These are phyloP conservation scores for Tanacetum coccineum DNA, from an alignment of 129 eudicot species.

Conservation along the genomic window DNA sequence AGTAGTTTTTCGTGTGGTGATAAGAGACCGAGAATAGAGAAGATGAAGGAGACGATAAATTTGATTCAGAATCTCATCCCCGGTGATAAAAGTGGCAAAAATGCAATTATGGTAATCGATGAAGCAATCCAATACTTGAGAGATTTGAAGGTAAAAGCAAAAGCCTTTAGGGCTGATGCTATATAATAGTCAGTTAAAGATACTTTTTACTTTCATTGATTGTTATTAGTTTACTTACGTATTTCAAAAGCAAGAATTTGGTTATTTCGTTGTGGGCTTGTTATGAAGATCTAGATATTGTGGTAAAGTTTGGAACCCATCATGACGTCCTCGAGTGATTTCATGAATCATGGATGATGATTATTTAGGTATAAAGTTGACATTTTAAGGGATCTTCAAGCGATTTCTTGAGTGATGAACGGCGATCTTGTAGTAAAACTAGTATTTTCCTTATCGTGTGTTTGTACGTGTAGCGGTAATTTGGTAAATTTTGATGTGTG, in stretches of 20 bases:
- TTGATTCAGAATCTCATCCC: slow-evolving; percentile 67
- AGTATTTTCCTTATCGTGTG: neutral
- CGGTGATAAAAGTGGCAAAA: slow-evolving; percentile 52
- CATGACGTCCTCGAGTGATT: slow-evolving; percentile 17
- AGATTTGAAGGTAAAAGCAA: slow-evolving; percentile 61
- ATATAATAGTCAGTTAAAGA: slow-evolving; percentile 22
- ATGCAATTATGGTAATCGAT: slow-evolving; percentile 60
- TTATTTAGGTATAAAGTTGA: too few relatives aligned
- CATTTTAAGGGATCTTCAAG: slow-evolving; percentile 15
- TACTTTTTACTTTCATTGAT: slow-evolving; percentile 12
- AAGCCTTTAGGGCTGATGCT: slow-evolving; percentile 55
- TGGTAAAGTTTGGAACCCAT: slow-evolving; percentile 12
- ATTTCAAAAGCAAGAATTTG: slow-evolving; percentile 1
- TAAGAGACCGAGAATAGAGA: slow-evolving; percentile 47
- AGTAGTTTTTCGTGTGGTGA: slow-evolving; percentile 21
- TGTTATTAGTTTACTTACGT: neutral
- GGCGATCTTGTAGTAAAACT: slow-evolving; percentile 3
- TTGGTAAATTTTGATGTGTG: slow-evolving; percentile 14
- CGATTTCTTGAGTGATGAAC: slow-evolving; percentile 19
- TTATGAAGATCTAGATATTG: slow-evolving; percentile 17
- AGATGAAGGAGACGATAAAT: slow-evolving; percentile 58
- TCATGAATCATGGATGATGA: slow-evolving; percentile 10
- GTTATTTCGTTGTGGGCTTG: slow-evolving; percentile 17
- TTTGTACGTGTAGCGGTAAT: slow-evolving; percentile 8
- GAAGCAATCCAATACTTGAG: slow-evolving; percentile 74